Conservation (phyloP, 495 filamentous ascomycete species). For the Penicillium subrubescens region DNA sequence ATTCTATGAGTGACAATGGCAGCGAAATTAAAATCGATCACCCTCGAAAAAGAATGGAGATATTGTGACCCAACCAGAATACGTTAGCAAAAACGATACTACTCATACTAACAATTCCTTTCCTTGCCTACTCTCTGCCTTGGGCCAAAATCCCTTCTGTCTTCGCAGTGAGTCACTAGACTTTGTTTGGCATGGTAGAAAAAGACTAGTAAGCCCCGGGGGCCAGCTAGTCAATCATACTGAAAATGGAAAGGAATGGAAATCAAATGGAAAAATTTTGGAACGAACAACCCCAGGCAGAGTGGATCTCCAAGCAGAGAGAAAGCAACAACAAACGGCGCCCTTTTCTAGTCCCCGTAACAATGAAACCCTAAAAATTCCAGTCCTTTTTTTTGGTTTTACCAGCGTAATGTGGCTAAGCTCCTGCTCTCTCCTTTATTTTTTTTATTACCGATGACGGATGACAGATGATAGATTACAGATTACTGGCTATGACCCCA, state of each 20-base stretch:
- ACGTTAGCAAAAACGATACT: neutral
- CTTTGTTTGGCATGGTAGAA: neutral
- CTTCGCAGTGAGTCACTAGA: neutral
- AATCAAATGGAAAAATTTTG: conserved; percentile 14
- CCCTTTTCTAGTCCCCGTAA: conserved; percentile 21
- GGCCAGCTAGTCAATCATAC: neutral
- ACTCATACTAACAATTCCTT: neutral
- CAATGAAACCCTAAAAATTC: conserved; percentile 32
- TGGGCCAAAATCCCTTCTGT: neutral
- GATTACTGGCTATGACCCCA: neutral
- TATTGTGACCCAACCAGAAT: neutral
- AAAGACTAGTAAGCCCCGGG: neutral
- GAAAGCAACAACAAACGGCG: conserved; percentile 19
- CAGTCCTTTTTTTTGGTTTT: conserved; percentile 1
- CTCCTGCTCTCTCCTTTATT: conserved; percentile 3
- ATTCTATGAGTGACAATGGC: neutral
- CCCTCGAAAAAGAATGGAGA: neutral
- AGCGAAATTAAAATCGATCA: conserved; percentile 12
- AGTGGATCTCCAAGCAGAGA: neutral
- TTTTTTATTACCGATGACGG: conserved; percentile 2
- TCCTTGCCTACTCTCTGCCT: neutral
- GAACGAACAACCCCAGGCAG: conserved; percentile 22
- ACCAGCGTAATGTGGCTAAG: neutral
- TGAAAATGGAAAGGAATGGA: neutral
- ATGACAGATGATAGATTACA: neutral